Base-by-base conservation (phyloP, 1,284 basidiomycete genomes). In the Chalciporus piperatoides region DNA sequence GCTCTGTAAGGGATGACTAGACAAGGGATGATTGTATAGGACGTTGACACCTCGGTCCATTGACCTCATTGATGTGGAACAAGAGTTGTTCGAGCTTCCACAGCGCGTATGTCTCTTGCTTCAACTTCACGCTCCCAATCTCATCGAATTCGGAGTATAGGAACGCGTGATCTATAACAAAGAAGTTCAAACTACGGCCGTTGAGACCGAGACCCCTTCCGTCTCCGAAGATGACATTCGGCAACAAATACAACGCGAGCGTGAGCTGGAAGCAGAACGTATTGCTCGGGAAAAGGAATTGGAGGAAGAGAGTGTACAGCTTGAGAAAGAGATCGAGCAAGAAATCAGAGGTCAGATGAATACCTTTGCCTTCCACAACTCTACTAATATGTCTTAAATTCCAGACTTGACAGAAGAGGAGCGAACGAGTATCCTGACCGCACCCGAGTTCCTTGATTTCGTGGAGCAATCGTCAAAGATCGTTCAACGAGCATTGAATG, bases 401-500 rank as follows among this genome's bases (percentile, higher is more conserved):
- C 4, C 59, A 91, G 94, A 94, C 41, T 71, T 98, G 49, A 83
- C 89, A 0, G 86, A 91, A 49, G 89, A 93, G 49, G 91, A 97
- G 66, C 77, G 89, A 24, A 72, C 80, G 5, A 84, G 83, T 55
- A 89, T 97, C 49, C 80, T 94, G 56, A 73, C 84, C 12, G 90
- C 87, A 4, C 86, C 92, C 0, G 92, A 96, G 59, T 97, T 98
- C 65, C 70, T 88, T 24, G 88, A 93, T 55, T 99, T 99, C 67
- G 84, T 99, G 7, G 92, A 97, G 64, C 84, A 90, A 58, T 93
- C 90, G n/a, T 90, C 89, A 24, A 96, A 94, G 71, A 93, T 99
- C 42, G 84, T 97, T 8, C 92, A 98, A 65, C 80, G 97, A 44
- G 97, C 95, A n/a, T 70, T 99, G 54, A 96, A 92, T 61, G 96